Evolutionary conservation across 805 yeast genomes (phyloP).

Genomic region (Candida coquimbonensis): DNA sequence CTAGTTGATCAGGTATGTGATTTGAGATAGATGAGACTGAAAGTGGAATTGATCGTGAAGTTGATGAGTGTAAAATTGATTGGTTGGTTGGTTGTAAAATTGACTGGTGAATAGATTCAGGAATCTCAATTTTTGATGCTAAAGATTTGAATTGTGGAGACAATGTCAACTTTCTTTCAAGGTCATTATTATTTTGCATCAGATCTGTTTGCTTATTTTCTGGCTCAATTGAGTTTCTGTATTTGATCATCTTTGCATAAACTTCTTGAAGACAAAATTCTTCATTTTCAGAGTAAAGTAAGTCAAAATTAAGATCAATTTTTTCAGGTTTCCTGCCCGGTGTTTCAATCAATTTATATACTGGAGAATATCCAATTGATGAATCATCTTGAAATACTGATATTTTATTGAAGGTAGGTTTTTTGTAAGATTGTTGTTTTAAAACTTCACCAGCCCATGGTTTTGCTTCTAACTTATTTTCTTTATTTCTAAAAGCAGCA

Average conservation of each 20-base stretch:
- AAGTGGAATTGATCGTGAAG: too few relatives aligned
- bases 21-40: too few relatives aligned
- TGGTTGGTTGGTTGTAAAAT: background rate
- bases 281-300: constrained; percentile 39
- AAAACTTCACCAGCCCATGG: constrained; percentile 61
- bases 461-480: constrained; percentile 47
- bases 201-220: too few relatives aligned
- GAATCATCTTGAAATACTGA: constrained; percentile 34
- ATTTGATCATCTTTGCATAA: constrained; percentile 34
- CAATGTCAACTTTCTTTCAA: too few relatives aligned
- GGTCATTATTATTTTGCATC: too few relatives aligned
- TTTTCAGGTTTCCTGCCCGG: constrained; percentile 58
- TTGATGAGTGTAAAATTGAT: too few relatives aligned
- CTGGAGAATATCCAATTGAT: constrained; percentile 25
- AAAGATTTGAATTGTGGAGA: constrained; percentile 10
- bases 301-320: constrained; percentile 51
- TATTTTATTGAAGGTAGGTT: constrained; percentile 20
- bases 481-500: constrained; percentile 48
- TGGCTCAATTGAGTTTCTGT: constrained; percentile 4
- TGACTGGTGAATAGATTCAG: background rate
- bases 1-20: too few relatives aligned
- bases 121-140: constrained; percentile 2
- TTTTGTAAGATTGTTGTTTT: constrained; percentile 27
- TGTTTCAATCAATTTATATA: constrained; percentile 42
- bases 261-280: constrained; percentile 64